These are phyloP conservation scores for Phytopythium aichiense DNA, from an alignment of 352 stramenopile genomes.

Conservation along the genomic window DNA sequence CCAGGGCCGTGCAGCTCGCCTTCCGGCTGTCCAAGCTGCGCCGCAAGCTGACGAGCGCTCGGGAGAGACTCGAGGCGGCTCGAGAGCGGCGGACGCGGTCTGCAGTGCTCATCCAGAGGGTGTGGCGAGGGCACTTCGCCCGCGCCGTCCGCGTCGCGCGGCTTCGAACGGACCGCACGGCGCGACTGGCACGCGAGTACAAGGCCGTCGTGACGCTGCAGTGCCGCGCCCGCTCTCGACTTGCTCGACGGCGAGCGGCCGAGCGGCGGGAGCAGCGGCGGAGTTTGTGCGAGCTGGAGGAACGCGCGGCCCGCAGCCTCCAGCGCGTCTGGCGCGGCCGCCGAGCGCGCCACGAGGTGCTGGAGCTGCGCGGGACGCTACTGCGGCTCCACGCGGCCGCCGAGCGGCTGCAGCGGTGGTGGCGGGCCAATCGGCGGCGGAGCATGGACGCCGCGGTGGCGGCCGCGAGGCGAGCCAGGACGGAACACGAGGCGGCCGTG, in stretches of 20 bases:
- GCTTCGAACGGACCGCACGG: conserved; percentile 24
- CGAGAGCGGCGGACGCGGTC: conserved; percentile 16
- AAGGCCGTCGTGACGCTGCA: conserved; percentile 64
- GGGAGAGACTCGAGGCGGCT: conserved; percentile 9
- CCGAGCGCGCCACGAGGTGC: conserved; percentile 32
- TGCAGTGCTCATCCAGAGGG: conserved; percentile 64
- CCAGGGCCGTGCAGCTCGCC: conserved; percentile 33
- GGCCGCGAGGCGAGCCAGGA: conserved; percentile 23
- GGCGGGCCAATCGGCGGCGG: conserved; percentile 42
- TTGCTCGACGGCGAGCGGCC: conserved; percentile 31
- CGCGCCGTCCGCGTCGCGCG: conserved; percentile 18
- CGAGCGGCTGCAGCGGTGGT: conserved; percentile 41
- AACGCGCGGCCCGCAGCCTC: conserved; percentile 40
- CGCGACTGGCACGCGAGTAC: conserved; percentile 26
- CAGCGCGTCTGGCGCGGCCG: conserved; percentile 40
- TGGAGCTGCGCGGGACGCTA: conserved; percentile 16
- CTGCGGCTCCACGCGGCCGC: conserved; percentile 31
- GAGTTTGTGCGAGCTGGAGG: conserved; percentile 19
- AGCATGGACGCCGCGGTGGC: conserved; percentile 38
- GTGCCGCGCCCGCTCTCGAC: conserved; percentile 43
- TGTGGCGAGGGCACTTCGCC: conserved; percentile 57
- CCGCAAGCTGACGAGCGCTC: conserved; percentile 20
- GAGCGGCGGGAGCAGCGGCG: conserved; percentile 31
- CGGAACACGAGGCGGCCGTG: conserved; percentile 39
- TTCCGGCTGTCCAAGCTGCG: conserved; percentile 43